phyloP scores from a whole-genome alignment of 2,329 filamentous ascomycete genomes.

The Ustilaginoidea virens region DNA sequence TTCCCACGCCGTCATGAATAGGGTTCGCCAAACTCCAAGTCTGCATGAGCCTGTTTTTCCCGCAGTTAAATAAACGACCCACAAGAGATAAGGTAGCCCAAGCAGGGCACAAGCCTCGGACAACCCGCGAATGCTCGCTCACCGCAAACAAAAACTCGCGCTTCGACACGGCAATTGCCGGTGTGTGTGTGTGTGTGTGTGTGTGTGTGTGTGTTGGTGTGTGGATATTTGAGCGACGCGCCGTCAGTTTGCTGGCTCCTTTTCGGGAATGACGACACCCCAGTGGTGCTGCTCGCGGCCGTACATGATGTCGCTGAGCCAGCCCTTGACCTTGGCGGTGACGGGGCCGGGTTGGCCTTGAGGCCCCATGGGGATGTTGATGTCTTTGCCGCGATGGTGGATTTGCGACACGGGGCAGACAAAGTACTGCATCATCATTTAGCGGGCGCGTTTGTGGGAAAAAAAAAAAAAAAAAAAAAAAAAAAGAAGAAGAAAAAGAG shows the following conservation, averaged over 20 bases:
- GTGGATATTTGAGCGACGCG: background rate
- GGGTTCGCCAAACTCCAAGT: too few species aligned
- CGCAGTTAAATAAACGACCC: too few species aligned
- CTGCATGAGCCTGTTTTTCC: too few species aligned
- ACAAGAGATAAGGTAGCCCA: too few species aligned
- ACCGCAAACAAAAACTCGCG: too few species aligned
- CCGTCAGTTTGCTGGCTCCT: conserved; percentile 17
- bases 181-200: too few species aligned
- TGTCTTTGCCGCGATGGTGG: conserved; percentile 48
- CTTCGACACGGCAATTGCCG: too few species aligned
- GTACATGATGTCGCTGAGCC: conserved; percentile 61
- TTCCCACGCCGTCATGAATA: too few species aligned
- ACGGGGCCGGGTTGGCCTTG: conserved; percentile 34
- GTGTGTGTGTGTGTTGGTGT: too few species aligned
- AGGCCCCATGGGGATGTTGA: conserved; percentile 44
- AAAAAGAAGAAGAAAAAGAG: background rate
- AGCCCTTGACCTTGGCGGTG: conserved; percentile 48
- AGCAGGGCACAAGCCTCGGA: too few species aligned
- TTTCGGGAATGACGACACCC: conserved; percentile 52
- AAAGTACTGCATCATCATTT: conserved; percentile 38
- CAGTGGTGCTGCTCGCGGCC: conserved; percentile 52
- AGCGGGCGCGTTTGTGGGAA: background rate
- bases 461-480: conserved; percentile 10
- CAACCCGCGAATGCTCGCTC: too few species aligned
- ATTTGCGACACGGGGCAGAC: conserved; percentile 53